Evolutionary conservation across 257 asterid species (phyloP).

Genomic region (Przewalskia tangutica): DNA sequence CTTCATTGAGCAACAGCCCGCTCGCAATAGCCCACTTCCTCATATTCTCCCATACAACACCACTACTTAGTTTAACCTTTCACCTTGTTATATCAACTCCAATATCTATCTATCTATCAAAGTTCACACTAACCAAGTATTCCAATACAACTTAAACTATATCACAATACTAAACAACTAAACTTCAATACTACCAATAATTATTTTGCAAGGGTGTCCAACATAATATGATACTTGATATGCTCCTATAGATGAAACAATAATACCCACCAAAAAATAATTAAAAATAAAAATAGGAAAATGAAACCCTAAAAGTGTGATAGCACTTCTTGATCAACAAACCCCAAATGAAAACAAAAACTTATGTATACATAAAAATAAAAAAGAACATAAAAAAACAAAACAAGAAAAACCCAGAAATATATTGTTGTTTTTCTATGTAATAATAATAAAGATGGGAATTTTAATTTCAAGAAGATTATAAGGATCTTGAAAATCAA

Average conservation of each 20-base stretch:
- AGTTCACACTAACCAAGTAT: too few relatives aligned
- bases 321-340: neutral
- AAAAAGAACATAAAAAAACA: neutral
- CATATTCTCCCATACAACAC: constrained; percentile 76
- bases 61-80: neutral
- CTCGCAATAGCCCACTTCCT: constrained; percentile 54
- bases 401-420: neutral
- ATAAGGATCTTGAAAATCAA: neutral
- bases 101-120: neutral
- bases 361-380: too few relatives aligned
- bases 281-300: neutral
- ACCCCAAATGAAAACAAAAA: neutral
- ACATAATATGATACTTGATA: neutral
- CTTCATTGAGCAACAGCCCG: constrained; percentile 75
- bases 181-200: neutral
- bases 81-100: too few relatives aligned
- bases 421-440: neutral
- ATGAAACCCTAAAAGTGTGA: neutral
- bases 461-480: neutral
- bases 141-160: too few relatives aligned
- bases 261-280: neutral
- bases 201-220: neutral
- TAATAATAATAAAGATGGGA: neutral
- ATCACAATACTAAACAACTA: too few relatives aligned
- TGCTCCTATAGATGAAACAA: neutral